phyloP scores from a whole-genome alignment of 306 rosid species.

The Sindora glabra region DNA sequence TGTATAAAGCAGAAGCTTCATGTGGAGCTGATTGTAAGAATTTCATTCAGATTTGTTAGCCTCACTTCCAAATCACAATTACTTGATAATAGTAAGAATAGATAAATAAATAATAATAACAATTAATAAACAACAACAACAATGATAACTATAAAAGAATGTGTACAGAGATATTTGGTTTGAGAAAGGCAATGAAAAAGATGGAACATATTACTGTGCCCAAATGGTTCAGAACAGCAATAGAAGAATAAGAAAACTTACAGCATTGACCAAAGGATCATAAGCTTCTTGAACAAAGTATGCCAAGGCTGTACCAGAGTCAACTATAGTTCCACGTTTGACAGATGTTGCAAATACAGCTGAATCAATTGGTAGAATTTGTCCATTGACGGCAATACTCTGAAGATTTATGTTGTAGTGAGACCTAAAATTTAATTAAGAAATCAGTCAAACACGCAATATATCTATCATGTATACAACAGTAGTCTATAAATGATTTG shows the following conservation, averaged over 20 bases:
- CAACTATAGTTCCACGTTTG: slow-evolving; percentile 79
- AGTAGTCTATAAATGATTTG: not conserved
- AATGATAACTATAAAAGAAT: too few relatives aligned
- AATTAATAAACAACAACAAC: too few relatives aligned
- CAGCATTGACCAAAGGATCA: slow-evolving; percentile 73
- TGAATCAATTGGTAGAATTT: slow-evolving; percentile 62
- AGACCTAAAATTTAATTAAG: slow-evolving; percentile 53
- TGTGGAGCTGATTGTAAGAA: not conserved
- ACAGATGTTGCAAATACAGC: slow-evolving; percentile 62
- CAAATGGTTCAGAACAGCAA: too few relatives aligned
- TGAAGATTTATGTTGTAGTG: slow-evolving; percentile 85
- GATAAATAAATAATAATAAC: too few relatives aligned
- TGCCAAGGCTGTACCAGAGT: slow-evolving; percentile 85
- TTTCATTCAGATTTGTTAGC: not conserved
- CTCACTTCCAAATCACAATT: too few relatives aligned
- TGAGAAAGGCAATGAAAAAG: not conserved
- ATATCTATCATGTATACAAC: too few relatives aligned
- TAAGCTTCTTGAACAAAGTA: slow-evolving; percentile 83
- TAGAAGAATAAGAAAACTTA: slow-evolving; percentile 33
- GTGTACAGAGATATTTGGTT: not conserved
- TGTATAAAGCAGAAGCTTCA: too few relatives aligned
- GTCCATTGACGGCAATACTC: slow-evolving; percentile 79
- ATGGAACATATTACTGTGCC: too few relatives aligned
- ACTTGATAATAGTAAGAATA: too few relatives aligned
- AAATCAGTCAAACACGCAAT: slow-evolving; percentile 19